Percentiles rank a stretch among this genome's conserved stretches.
phyloP scores from a whole-genome alignment of 139 green algal genomes.

The Chlorella vulgaris region DNA sequence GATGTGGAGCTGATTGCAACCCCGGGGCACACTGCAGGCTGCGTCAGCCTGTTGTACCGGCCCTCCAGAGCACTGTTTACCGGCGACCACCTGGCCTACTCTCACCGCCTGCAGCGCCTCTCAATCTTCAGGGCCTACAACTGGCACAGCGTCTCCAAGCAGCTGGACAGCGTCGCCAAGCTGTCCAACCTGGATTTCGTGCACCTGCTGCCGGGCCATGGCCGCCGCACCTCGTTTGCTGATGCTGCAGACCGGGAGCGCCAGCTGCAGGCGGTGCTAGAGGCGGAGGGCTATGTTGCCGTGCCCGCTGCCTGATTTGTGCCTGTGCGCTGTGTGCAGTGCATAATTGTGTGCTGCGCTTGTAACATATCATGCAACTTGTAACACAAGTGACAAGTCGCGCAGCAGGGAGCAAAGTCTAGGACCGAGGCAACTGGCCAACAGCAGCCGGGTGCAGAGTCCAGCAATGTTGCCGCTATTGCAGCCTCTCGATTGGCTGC shows the following conservation, averaged over 20 bases:
- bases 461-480: too few species aligned
- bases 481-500: too few species aligned
- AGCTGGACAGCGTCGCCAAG: constrained; percentile 63
- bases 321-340: background rate
- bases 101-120: constrained; percentile 18
- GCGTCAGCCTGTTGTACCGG: constrained; percentile 64
- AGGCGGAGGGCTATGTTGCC: constrained; percentile 25
- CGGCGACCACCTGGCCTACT: constrained; percentile 50
- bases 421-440: too few species aligned
- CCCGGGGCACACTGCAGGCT: constrained; percentile 76
- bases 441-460: too few species aligned
- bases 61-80: constrained; percentile 61
- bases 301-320: background rate
- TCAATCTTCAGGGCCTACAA: constrained; percentile 51
- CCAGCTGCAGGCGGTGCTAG: constrained; percentile 29
- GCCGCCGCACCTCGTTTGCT: constrained; percentile 36
- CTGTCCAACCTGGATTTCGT: constrained; percentile 68
- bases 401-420: too few species aligned
- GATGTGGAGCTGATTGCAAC: constrained; percentile 71
- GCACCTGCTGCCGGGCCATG: constrained; percentile 76
- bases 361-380: background rate
- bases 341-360: too few species aligned
- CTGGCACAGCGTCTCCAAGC: constrained; percentile 50
- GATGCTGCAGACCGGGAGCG: constrained; percentile 2
- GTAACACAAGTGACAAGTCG: too few species aligned